These are phyloP conservation scores for Hypsizygus marmoreus DNA, from an alignment of 768 basidiomycete genomes.

Conservation along the genomic window DNA sequence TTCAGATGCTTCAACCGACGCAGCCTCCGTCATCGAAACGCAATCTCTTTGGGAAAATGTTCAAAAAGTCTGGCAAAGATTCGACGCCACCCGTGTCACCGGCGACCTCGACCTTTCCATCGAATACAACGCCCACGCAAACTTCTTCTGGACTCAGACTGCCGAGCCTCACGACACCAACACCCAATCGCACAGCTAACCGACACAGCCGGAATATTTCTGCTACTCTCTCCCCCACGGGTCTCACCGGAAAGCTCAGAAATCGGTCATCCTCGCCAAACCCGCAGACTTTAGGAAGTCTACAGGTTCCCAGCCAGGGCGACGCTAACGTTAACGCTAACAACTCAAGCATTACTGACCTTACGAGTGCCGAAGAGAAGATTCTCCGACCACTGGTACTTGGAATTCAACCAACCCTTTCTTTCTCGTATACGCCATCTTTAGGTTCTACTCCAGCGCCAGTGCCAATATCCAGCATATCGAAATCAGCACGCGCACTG, in stretches of 20 bases:
- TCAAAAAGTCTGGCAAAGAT: conserved; percentile 49
- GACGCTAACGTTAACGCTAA: conserved; percentile 1
- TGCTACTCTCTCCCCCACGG: conserved; percentile 8
- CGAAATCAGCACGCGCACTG: conserved; percentile 21
- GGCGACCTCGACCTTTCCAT: conserved; percentile 24
- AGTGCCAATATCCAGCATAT: conserved; percentile 2
- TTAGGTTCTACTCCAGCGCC: conserved; percentile 17
- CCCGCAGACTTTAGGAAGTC: conserved; percentile 11
- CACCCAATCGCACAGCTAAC: conserved; percentile 5
- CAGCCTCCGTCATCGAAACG: conserved; percentile 35
- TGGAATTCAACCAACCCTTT: conserved; percentile 68
- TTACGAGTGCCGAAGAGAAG: conserved; percentile 10
- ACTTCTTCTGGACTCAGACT: conserved; percentile 3
- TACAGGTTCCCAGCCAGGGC: too few relatives aligned
- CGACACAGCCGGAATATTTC: conserved; percentile 18
- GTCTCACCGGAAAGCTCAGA: conserved; percentile 10
- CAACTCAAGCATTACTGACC: neutral
- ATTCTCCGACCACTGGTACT: conserved; percentile 46
- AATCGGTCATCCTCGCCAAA: conserved; percentile 22
- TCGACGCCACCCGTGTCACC: conserved; percentile 29
- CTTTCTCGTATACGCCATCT: conserved; percentile 38
- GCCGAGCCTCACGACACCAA: conserved; percentile 15
- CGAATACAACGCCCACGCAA: conserved; percentile 10
- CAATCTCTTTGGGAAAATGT: conserved; percentile 72
- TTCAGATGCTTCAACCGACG: conserved; percentile 8